Percentiles rank a stretch among this genome's conserved stretches.
These are phyloP conservation scores for Botrytis fabae DNA, from an alignment of 2,329 filamentous ascomycete genomes.

Conservation along the genomic window DNA sequence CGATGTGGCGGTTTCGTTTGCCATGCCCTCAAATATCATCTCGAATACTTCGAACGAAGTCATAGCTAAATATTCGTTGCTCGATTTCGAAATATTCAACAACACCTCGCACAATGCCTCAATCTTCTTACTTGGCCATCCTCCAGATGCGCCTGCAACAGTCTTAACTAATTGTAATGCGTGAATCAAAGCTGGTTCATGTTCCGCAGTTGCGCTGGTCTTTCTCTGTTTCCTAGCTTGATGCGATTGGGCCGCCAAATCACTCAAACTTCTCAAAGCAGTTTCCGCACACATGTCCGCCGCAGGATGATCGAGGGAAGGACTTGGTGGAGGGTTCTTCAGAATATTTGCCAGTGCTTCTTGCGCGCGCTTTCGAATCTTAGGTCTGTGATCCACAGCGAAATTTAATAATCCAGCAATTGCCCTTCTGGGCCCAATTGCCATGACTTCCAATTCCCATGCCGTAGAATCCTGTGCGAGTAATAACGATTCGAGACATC, in stretches of 20 bases:
- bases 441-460: constrained; percentile 82
- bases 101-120: constrained; percentile 88
- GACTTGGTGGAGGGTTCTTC: constrained; percentile 82
- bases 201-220: constrained; percentile 51
- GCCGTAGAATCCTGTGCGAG: constrained; percentile 82
- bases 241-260: constrained; percentile 64
- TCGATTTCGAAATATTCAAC: constrained; percentile 83
- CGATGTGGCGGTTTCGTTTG: constrained; percentile 77
- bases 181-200: constrained; percentile 86
- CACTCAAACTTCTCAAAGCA: constrained; percentile 75
- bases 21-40: constrained; percentile 91
- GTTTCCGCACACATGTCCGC: constrained; percentile 96
- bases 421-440: constrained; percentile 83
- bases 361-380: constrained; percentile 90
- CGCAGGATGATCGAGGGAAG: constrained; percentile 89
- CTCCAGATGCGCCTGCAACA: constrained; percentile 80
- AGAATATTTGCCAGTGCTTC: constrained; percentile 84
- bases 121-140: constrained; percentile 96
- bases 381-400: constrained; percentile 83
- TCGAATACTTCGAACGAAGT: constrained; percentile 96
- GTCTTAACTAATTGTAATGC: constrained; percentile 90
- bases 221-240: constrained; percentile 70
- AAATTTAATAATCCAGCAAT: constrained; percentile 83
- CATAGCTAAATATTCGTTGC: constrained; percentile 95
- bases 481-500: constrained; percentile 88